phyloP scores from a whole-genome alignment of 305 asterid genomes.

The Fraxinus paxiana region DNA sequence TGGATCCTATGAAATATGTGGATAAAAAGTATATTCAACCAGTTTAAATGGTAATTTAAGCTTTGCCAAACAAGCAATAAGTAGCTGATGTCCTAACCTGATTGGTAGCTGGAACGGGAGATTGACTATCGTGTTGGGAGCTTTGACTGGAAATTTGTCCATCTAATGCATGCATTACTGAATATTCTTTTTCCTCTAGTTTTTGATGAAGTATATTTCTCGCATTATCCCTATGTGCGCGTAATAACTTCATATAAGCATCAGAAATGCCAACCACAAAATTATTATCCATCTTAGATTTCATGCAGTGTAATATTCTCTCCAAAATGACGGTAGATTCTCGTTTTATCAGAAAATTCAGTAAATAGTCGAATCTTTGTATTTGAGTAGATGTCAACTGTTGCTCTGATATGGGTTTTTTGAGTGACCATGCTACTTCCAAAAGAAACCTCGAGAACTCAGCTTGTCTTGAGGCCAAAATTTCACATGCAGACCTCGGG shows the following conservation, averaged over 20 bases:
- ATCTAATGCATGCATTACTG: conserved; percentile 10
- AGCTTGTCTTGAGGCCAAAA: conserved; percentile 38
- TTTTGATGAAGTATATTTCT: conserved; percentile 33
- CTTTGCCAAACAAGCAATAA: neutral
- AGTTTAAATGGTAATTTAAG: neutral
- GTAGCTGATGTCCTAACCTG: conserved; percentile 34
- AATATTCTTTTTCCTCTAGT: conserved; percentile 24
- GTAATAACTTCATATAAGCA: conserved; percentile 42
- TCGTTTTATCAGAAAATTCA: conserved; percentile 47
- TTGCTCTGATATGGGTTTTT: conserved; percentile 44
- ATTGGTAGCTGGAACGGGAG: conserved; percentile 23
- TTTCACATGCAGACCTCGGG: conserved; percentile 40
- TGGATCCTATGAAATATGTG: neutral
- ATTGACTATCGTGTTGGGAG: conserved; percentile 24
- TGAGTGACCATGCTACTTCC: conserved; percentile 79
- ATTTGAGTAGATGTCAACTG: conserved; percentile 38
- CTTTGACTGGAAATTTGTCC: conserved; percentile 23
- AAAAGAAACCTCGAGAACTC: conserved; percentile 51
- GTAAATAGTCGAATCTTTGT: conserved; percentile 49
- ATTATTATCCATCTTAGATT: conserved; percentile 28
- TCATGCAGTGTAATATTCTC: conserved; percentile 43
- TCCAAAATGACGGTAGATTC: conserved; percentile 50
- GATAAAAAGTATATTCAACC: neutral
- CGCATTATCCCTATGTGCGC: conserved; percentile 38
- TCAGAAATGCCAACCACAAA: conserved; percentile 37